Conservation (phyloP, 202 grass and related monocot genomes). For the Setaria italica region DNA sequence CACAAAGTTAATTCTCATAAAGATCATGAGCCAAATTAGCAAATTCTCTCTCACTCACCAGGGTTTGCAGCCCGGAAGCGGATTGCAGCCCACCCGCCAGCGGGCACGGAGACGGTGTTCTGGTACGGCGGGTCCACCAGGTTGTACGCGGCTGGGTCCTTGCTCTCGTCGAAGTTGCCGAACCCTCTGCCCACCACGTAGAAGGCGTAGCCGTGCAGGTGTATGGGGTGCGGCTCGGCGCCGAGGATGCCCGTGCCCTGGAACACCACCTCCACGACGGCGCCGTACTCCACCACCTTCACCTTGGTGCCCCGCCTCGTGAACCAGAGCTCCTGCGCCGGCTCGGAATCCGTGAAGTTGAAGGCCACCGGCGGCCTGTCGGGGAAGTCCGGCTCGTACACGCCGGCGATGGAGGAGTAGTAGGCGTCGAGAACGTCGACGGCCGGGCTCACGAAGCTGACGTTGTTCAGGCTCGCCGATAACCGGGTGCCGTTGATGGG, state of each 20-base stretch:
- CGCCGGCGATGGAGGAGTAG: constrained; percentile 38
- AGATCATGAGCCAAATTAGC: background rate
- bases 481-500: background rate
- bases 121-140: constrained; percentile 51
- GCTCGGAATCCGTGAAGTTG: constrained; percentile 50
- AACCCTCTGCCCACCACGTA: constrained; percentile 64
- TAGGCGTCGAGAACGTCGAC: constrained; percentile 65
- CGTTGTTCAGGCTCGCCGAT: constrained; percentile 74
- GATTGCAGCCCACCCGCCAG: constrained; percentile 60
- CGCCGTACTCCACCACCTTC: constrained; percentile 62
- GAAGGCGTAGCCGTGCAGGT: constrained; percentile 72
- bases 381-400: constrained; percentile 57
- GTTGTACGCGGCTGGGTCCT: constrained; percentile 51
- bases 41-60: constrained; percentile 34
- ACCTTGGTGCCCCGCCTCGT: constrained; percentile 50
- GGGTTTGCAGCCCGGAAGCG: constrained; percentile 65
- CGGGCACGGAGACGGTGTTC: constrained; percentile 66
- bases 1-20: background rate
- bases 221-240: constrained; percentile 73
- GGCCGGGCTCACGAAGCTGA: constrained; percentile 48
- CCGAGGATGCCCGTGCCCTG: constrained; percentile 53
- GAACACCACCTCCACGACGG: constrained; percentile 70
- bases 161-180: constrained; percentile 48
- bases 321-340: background rate
- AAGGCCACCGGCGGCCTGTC: constrained; percentile 45